These are phyloP conservation scores for Ploettnerulaceae sp. DNA, from an alignment of 2,329 filamentous ascomycete genomes.

Conservation along the genomic window DNA sequence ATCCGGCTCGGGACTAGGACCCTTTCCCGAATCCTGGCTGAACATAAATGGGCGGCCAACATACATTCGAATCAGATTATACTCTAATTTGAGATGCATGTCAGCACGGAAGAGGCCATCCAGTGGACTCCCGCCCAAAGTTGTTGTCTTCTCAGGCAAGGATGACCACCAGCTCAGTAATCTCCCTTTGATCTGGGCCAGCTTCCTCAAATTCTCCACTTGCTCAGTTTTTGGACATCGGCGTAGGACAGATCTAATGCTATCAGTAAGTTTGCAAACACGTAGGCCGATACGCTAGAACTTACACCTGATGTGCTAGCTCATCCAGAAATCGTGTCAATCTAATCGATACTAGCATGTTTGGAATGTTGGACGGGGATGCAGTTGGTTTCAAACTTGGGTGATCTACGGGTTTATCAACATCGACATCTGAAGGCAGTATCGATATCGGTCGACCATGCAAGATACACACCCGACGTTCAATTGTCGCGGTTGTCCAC, in stretches of 20 bases:
- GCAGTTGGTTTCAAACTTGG: background rate
- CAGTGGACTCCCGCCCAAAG: background rate
- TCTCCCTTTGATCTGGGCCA: background rate
- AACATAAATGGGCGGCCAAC: conserved; percentile 2
- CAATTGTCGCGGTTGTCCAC: background rate
- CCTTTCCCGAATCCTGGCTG: background rate
- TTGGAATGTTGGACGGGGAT: background rate
- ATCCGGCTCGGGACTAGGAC: background rate
- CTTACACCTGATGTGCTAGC: too few species aligned
- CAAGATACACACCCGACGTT: background rate
- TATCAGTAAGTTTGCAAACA: too few species aligned
- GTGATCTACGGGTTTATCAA: background rate
- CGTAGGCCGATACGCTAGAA: too few species aligned
- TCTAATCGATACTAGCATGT: background rate
- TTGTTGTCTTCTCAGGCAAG: background rate
- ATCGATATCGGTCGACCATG: background rate
- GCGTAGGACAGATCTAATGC: too few species aligned
- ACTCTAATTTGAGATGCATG: background rate
- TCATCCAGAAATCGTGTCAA: background rate
- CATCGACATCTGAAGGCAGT: background rate
- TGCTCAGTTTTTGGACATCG: too few species aligned
- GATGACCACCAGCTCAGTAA: background rate
- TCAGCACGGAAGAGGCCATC: background rate
- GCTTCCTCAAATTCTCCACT: too few species aligned
- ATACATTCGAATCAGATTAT: background rate